Evolutionary conservation across 2,329 filamentous ascomycete species (phyloP).

Genomic region (Taxawa tesnikishii): DNA sequence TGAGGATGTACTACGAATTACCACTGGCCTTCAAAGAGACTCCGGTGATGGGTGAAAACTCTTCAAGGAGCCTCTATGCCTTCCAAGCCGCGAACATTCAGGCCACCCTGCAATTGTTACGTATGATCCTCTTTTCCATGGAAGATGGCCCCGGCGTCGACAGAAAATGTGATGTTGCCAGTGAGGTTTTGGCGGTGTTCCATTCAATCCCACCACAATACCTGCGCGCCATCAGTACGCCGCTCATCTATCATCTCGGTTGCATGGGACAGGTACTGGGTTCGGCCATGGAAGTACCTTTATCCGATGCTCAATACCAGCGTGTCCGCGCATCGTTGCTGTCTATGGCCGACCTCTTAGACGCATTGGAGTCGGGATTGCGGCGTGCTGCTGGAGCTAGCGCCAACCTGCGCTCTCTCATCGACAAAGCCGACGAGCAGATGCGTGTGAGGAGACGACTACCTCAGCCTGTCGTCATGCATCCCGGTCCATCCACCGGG

Average conservation of each 20-base stretch:
- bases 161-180: slow-evolving; percentile 33
- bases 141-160: slow-evolving; percentile 18
- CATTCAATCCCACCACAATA: slow-evolving; percentile 31
- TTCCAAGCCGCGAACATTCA: slow-evolving; percentile 41
- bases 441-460: slow-evolving; percentile 24
- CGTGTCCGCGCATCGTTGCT: slow-evolving; percentile 29
- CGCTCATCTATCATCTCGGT: slow-evolving; percentile 36
- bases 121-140: slow-evolving; percentile 30
- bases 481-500: not conserved
- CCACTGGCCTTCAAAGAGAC: slow-evolving; percentile 19
- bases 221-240: slow-evolving; percentile 36
- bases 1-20: slow-evolving; percentile 16
- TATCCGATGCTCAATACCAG: slow-evolving; percentile 29
- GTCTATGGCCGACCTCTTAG: slow-evolving; percentile 34
- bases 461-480: slow-evolving; percentile 3
- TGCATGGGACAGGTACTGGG: slow-evolving; percentile 39
- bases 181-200: slow-evolving; percentile 32
- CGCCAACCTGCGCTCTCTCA: slow-evolving; percentile 26
- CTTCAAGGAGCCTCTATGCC: slow-evolving; percentile 26
- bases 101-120: slow-evolving; percentile 34
- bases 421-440: slow-evolving; percentile 32
- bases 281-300: slow-evolving; percentile 31
- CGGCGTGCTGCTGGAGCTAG: slow-evolving; percentile 27
- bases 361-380: slow-evolving; percentile 30
- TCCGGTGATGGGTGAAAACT: slow-evolving; percentile 19